Evolutionary conservation across 2,329 filamentous ascomycete genomes (phyloP), one percentile per base, ranked within the genome.

Genomic region (Setomelanomma holmii): DNA sequence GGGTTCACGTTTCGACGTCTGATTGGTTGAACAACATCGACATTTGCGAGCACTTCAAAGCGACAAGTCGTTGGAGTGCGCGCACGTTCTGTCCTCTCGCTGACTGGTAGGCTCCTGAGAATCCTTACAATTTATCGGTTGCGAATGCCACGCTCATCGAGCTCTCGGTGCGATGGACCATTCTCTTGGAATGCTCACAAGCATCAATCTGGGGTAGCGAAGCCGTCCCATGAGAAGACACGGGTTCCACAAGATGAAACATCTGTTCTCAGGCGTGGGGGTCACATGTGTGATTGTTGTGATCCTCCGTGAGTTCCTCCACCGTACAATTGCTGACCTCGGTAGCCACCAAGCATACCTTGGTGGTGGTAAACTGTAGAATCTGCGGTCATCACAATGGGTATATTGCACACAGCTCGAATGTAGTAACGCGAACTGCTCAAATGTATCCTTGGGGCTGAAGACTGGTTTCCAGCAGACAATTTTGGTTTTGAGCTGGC

Each of bases 1-100:
- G 63, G 55, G 49, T 57, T 63, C 56, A 53, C 49, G 55, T 55
- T 53, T 42, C 27, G 33, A 41, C 44, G 23, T 42, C 41, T 64
- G 53, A 66, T 66, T 63, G 61, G 61, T 41, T 12, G 19, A 33
- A 24, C 19, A 7, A 12, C 36, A 23, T 27, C 27, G 36, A 47
- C 39, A 39, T 53, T 51, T 24, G 56, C 50, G 51, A 51, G 35
- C 19, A 14, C 46, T 41, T 53, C 55, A 56, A 58, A 56, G 53
- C 36, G 24, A 17, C n/a, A n/a, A 30, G 21, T 41, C 42, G 45
- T 17, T 39, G 41, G 48, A 48, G 23, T 20, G 19, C 53, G 39
- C 44, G 50, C 60, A 63, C 55, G 50, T 53, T 41, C 36, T 36
- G 34, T 47, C 41, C 35, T 49, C 36, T 42, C 44, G 40, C 49